These are phyloP conservation scores for Thermochaetoides thermophila DNA, from an alignment of 495 filamentous ascomycete genomes.

Conservation along the genomic window DNA sequence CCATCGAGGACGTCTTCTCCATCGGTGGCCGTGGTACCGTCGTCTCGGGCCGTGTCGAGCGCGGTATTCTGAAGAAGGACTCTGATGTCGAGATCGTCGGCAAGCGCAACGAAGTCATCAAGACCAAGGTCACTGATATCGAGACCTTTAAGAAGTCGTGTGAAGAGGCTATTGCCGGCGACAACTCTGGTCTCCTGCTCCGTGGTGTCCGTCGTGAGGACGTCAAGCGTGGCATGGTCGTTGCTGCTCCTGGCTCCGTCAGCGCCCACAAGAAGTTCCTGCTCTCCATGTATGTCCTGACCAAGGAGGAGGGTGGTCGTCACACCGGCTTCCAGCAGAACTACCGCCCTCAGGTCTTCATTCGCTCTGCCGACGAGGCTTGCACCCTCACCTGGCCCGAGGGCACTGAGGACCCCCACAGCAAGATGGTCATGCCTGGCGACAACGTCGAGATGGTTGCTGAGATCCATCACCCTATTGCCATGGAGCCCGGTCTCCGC, in stretches of 20 bases:
- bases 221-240: conserved; percentile 82
- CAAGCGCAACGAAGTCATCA: conserved; percentile 59
- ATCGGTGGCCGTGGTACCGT: conserved; percentile 96
- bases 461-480: conserved; percentile 63
- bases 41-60: conserved; percentile 91
- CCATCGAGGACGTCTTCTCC: conserved; percentile 96
- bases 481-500: conserved; percentile 75
- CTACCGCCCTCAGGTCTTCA: conserved; percentile 90
- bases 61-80: conserved; percentile 83
- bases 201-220: conserved; percentile 92
- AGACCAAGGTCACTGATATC: conserved; percentile 98
- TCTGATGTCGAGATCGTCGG: conserved; percentile 86
- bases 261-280: conserved; percentile 83
- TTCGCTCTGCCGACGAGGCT: conserved; percentile 89
- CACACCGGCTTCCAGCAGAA: conserved; percentile 86
- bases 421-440: conserved; percentile 83
- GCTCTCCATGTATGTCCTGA: conserved; percentile 88
- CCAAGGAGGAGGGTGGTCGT: conserved; percentile 93
- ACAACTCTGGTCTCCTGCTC: conserved; percentile 96
- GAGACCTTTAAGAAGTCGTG: conserved; percentile 99
- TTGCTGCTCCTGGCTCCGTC: conserved; percentile 59
- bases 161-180: conserved; percentile 82
- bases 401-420: conserved; percentile 45
- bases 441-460: conserved; percentile 97
- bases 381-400: conserved; percentile 70